Conservation (phyloP, 148 eudicot genomes). For the Spergularia bocconei region DNA sequence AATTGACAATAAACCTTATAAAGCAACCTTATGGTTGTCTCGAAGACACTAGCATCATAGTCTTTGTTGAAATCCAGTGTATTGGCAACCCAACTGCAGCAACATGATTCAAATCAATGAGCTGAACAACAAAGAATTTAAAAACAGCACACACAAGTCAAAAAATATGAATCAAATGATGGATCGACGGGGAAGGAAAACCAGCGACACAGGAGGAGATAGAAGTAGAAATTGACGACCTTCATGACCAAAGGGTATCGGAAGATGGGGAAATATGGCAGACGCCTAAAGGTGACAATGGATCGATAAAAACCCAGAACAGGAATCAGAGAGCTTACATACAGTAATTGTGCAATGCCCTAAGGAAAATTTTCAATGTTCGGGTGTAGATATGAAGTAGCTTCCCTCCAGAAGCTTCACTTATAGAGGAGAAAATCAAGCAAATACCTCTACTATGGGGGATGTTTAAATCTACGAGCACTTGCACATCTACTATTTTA, state of each 20-base stretch:
- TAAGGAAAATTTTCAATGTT: no score
- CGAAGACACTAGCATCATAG: slow-evolving; percentile 95
- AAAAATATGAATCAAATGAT: not conserved
- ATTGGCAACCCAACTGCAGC: slow-evolving; percentile 84
- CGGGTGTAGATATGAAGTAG: no score
- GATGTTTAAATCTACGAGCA: no score
- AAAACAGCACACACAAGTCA: not conserved
- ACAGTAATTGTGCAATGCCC: not conserved
- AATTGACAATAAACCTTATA: slow-evolving; percentile 64
- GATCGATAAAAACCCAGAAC: not conserved
- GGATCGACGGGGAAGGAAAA: not conserved
- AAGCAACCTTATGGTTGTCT: slow-evolving; percentile 99
- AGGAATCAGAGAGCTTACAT: not conserved
- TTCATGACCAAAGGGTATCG: not conserved
- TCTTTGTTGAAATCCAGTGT: slow-evolving; percentile 92
- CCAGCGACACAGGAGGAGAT: not conserved
- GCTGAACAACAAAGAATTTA: not conserved
- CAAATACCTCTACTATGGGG: no score
- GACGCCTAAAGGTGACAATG: not conserved
- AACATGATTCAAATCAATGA: slow-evolving; percentile 22
- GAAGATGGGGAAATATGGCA: not conserved
- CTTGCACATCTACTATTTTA: no score
- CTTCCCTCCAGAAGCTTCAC: no score
- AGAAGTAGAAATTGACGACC: not conserved
- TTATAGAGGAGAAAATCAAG: no score